phyloP scores from a whole-genome alignment of 371 early-diverging fungal genomes.

The Mortierella sp. region DNA sequence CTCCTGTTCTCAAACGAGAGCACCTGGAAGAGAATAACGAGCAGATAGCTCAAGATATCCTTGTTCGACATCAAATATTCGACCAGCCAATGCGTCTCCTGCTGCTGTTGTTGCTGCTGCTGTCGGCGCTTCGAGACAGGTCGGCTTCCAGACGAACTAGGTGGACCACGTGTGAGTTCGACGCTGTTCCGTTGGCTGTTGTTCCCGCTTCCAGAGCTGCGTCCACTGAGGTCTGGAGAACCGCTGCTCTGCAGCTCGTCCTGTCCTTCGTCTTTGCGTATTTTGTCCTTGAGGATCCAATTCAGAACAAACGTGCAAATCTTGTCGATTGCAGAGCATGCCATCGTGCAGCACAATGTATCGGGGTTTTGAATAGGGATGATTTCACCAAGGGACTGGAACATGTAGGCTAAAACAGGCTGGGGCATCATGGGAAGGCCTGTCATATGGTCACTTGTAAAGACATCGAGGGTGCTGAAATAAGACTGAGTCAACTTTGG shows the following conservation, averaged over 20 bases:
- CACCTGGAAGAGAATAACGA: constrained; percentile 75
- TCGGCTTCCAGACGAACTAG: constrained; percentile 25
- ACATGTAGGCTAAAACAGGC: constrained; percentile 66
- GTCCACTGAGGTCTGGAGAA: constrained; percentile 10
- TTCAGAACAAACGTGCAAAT: constrained; percentile 78
- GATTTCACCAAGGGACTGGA: constrained; percentile 72
- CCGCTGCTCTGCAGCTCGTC: constrained; percentile 15
- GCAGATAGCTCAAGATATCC: constrained; percentile 69
- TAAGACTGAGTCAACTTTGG: constrained; percentile 73
- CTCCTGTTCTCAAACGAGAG: constrained; percentile 83
- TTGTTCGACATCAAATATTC: constrained; percentile 65
- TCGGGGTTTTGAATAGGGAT: constrained; percentile 60
- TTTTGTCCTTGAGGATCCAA: constrained; percentile 62
- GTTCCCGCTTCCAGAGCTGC: constrained; percentile 18
- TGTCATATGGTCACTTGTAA: constrained; percentile 74
- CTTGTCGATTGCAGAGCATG: constrained; percentile 80
- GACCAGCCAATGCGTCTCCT: constrained; percentile 65
- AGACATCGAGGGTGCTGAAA: constrained; percentile 73
- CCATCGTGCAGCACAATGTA: constrained; percentile 67
- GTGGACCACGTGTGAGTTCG: constrained; percentile 29
- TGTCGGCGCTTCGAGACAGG: constrained; percentile 44
- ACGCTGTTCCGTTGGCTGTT: constrained; percentile 44
- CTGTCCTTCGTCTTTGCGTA: constrained; percentile 12
- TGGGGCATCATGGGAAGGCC: constrained; percentile 65
- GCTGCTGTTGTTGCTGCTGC: constrained; percentile 38